phyloP scores from a whole-genome alignment of 129 eudicot genomes.

The Artemisia tridentata region DNA sequence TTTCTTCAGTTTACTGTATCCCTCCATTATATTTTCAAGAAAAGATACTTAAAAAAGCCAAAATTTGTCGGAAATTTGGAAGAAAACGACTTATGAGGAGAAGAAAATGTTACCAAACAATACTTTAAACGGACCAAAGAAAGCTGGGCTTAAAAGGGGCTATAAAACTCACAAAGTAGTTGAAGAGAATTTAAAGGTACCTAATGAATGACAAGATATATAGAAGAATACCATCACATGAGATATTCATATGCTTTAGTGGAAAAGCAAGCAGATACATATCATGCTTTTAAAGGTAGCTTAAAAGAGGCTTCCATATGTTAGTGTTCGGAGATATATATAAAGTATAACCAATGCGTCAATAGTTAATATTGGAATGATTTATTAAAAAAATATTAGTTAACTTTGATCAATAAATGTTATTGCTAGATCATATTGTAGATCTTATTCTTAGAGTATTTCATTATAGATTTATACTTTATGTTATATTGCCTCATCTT shows the following conservation, averaged over 20 bases:
- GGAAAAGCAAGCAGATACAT: slow-evolving; percentile 37
- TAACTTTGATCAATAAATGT: too few relatives aligned
- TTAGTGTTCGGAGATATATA: slow-evolving; percentile 29
- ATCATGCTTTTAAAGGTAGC: slow-evolving; percentile 42
- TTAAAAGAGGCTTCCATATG: slow-evolving; percentile 27
- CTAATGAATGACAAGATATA: slow-evolving; percentile 23
- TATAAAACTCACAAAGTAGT: slow-evolving; percentile 21
- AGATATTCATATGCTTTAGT: slow-evolving; percentile 35
- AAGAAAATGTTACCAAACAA: slow-evolving; percentile 7
- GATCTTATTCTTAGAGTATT: too few relatives aligned
- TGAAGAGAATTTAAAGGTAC: slow-evolving; percentile 13
- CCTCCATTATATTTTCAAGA: slow-evolving; percentile 29
- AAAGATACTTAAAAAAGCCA: not conserved
- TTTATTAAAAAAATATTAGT: too few relatives aligned
- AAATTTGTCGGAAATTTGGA: not conserved
- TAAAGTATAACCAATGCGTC: slow-evolving; percentile 11
- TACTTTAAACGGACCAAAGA: slow-evolving; percentile 12
- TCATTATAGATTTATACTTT: too few relatives aligned
- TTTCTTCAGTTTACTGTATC: slow-evolving; percentile 21
- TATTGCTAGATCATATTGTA: too few relatives aligned
- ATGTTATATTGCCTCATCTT: too few relatives aligned
- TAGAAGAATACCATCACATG: slow-evolving; percentile 35
- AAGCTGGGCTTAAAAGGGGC: slow-evolving; percentile 18
- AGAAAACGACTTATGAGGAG: not conserved
- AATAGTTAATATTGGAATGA: too few relatives aligned